These are phyloP conservation scores for Scedosporium dehoogii DNA, from an alignment of 2,329 filamentous ascomycete genomes.

Conservation along the genomic window DNA sequence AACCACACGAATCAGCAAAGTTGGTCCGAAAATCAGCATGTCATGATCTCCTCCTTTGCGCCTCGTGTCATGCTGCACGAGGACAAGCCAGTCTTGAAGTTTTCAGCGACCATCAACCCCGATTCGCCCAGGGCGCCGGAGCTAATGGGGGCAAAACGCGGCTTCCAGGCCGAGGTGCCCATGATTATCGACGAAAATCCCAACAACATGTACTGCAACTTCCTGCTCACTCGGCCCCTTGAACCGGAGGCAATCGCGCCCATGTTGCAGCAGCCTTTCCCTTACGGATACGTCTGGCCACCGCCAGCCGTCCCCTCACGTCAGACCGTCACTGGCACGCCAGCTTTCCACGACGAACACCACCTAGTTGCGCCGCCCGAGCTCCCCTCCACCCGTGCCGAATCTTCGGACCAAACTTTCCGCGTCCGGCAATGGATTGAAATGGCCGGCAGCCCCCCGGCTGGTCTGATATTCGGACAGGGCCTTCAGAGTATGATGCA, in stretches of 20 bases:
- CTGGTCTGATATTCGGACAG: conserved; percentile 19
- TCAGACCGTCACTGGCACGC: conserved; percentile 35
- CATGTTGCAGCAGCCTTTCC: conserved; percentile 21
- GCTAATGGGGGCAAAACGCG: neutral
- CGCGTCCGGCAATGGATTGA: conserved; percentile 69
- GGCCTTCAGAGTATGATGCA: conserved; percentile 12
- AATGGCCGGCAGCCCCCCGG: conserved; percentile 31
- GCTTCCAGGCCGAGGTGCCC: conserved; percentile 38
- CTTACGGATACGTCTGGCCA: conserved; percentile 61
- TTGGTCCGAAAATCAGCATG: conserved; percentile 42
- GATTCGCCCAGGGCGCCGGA: neutral
- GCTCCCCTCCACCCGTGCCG: conserved; percentile 36
- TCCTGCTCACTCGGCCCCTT: conserved; percentile 53
- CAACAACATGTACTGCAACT: conserved; percentile 51
- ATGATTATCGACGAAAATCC: conserved; percentile 38
- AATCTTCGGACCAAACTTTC: conserved; percentile 63
- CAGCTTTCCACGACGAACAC: conserved; percentile 15
- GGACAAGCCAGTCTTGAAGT: conserved; percentile 59
- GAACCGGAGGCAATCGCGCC: conserved; percentile 23
- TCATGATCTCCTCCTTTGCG: conserved; percentile 63
- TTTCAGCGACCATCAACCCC: conserved; percentile 23
- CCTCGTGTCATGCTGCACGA: conserved; percentile 63
- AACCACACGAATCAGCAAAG: conserved; percentile 52
- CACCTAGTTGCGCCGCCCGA: conserved; percentile 17
- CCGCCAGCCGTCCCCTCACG: conserved; percentile 57